A percentile compares a stretch with the other conserved stretches of the same genome.
Conservation (phyloP, 176 grass and related monocot genomes). For the Triticum turgidum region DNA sequence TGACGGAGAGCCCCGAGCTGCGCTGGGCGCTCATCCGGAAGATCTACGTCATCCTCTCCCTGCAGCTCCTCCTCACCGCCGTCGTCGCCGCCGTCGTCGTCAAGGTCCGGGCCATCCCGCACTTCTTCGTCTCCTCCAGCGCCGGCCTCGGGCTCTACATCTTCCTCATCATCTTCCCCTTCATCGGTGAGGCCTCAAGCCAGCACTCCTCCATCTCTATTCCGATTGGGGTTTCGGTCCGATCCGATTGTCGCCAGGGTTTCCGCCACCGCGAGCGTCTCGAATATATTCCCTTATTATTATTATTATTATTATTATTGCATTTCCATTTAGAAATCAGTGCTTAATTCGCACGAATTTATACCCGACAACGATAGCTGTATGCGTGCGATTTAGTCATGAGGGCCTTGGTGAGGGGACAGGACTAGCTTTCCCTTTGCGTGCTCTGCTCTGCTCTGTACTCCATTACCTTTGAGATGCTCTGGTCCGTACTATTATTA, state of each 20-base stretch:
- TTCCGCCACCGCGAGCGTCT: neutral
- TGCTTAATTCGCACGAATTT: no score
- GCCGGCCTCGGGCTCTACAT: conserved; percentile 56
- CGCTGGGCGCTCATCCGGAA: conserved; percentile 86
- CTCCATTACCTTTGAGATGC: no score
- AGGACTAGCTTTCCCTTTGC: no score
- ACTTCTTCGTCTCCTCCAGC: conserved; percentile 67
- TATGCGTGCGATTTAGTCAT: no score
- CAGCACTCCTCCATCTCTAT: neutral
- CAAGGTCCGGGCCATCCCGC: conserved; percentile 58
- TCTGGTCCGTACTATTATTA: no score
- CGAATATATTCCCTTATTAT: neutral
- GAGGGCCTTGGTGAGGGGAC: no score
- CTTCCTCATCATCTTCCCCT: conserved; percentile 68
- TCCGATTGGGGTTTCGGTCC: neutral
- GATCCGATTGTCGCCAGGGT: neutral
- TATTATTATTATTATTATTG: no score
- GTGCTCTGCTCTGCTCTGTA: no score
- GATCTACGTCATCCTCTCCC: conserved; percentile 66
- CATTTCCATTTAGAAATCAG: no score
- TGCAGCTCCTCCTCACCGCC: conserved; percentile 64
- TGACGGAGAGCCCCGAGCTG: conserved; percentile 65
- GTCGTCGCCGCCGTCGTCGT: conserved; percentile 65
- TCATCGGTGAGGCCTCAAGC: conserved; percentile 27
- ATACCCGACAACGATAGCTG: no score